phyloP scores from a whole-genome alignment of 2,329 filamentous ascomycete species.

The Paracoccidioides lutzii region DNA sequence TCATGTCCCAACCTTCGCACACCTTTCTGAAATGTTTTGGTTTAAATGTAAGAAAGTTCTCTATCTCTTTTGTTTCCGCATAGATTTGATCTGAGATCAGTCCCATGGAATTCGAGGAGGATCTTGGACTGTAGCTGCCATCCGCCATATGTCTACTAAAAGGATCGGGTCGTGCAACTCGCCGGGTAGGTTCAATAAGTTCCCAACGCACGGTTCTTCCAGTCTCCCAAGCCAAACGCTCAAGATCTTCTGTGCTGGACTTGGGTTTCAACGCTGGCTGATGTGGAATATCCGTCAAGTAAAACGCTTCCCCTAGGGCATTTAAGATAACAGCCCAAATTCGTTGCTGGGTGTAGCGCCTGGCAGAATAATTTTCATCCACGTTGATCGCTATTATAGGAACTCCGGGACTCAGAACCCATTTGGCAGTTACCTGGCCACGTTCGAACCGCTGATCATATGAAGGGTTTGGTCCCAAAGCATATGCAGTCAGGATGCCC shows the following conservation, averaged over 20 bases:
- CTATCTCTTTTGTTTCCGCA: conserved; percentile 70
- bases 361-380: conserved; percentile 67
- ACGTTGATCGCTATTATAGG: conserved; percentile 74
- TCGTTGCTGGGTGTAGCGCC: conserved; percentile 55
- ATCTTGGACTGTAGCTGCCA: conserved; percentile 68
- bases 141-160: conserved; percentile 54
- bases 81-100: conserved; percentile 56
- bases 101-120: conserved; percentile 60
- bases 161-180: conserved; percentile 57
- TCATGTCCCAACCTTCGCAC: conserved; percentile 88
- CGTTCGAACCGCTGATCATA: conserved; percentile 51
- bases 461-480: conserved; percentile 50
- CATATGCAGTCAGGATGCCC: conserved; percentile 71
- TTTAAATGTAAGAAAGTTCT: conserved; percentile 57
- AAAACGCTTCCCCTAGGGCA: conserved; percentile 82
- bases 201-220: conserved; percentile 72
- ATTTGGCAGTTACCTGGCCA: conserved; percentile 74
- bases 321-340: conserved; percentile 92
- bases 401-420: conserved; percentile 83
- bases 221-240: conserved; percentile 63
- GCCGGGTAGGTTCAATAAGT: conserved; percentile 63
- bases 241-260: conserved; percentile 39
- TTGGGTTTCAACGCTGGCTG: conserved; percentile 39
- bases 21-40: conserved; percentile 66
- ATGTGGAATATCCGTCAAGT: conserved; percentile 58